A percentile compares a stretch with the other conserved stretches of the same genome.
Evolutionary conservation across 345 rosid species (phyloP).

Genomic region (Xanthoceras sorbifolium): DNA sequence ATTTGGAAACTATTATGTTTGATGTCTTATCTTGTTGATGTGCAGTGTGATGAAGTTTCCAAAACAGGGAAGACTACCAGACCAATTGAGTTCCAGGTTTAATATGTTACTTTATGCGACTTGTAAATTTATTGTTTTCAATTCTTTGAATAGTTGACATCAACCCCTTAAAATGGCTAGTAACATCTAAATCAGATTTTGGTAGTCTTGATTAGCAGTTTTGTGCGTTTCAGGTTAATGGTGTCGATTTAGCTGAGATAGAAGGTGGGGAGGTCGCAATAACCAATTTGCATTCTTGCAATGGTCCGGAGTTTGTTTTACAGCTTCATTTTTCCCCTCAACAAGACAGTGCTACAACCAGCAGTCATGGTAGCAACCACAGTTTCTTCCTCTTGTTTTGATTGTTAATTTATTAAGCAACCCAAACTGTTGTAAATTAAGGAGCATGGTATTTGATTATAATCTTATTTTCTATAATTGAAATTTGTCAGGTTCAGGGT

Average conservation of each 20-base stretch:
- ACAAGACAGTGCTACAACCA: conserved; percentile 16
- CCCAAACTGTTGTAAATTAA: too few relatives aligned
- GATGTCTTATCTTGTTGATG: conserved; percentile 5
- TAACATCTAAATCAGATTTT: background rate
- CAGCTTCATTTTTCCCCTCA: conserved; percentile 43
- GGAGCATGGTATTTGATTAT: too few relatives aligned
- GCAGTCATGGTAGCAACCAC: conserved; percentile 19
- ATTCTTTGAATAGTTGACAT: background rate
- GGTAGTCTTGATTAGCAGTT: conserved; percentile 6
- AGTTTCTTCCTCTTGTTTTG: background rate
- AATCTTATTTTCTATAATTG: conserved; percentile 4
- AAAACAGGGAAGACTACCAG: conserved; percentile 46
- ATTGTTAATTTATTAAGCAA: too few relatives aligned
- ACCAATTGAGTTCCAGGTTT: conserved; percentile 68
- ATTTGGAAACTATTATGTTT: background rate
- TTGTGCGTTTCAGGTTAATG: conserved; percentile 50
- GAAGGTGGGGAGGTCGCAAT: conserved; percentile 61
- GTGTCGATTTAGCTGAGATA: conserved; percentile 61
- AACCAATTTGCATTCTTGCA: conserved; percentile 67
- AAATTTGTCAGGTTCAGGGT: conserved; percentile 36
- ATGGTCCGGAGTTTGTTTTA: conserved; percentile 55
- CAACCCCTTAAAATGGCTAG: background rate
- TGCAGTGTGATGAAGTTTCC: conserved; percentile 69
- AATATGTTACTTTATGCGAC: background rate
- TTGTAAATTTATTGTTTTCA: background rate